A percentile compares a stretch with the other conserved stretches of the same genome.
Conservation (phyloP, 805 yeast species). For the Wickerhamomyces bisporus region DNA sequence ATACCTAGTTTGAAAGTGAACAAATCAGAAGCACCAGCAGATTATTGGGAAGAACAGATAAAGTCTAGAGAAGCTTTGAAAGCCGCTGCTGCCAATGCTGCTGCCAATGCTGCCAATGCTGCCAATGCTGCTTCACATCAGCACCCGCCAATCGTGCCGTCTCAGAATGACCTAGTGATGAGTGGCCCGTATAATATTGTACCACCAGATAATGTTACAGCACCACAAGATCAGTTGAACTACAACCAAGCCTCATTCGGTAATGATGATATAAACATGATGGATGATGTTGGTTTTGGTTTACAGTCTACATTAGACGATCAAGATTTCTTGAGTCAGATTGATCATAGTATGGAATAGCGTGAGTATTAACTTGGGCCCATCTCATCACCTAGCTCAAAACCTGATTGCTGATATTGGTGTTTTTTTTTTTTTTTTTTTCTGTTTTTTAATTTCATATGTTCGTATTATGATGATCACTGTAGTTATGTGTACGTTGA, state of each 20-base stretch:
- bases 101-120: too few relatives aligned
- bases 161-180: slow-evolving; percentile 1
- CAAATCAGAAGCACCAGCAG: slow-evolving; percentile 18
- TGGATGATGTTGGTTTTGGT: slow-evolving; percentile 30
- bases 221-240: slow-evolving; percentile 5
- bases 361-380: too few relatives aligned
- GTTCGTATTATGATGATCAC: too few relatives aligned
- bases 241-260: slow-evolving; percentile 10
- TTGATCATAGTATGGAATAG: slow-evolving; percentile 30
- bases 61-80: slow-evolving; percentile 12
- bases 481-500: too few relatives aligned
- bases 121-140: neutral
- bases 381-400: too few relatives aligned
- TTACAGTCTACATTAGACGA: slow-evolving; percentile 26
- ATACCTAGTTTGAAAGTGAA: slow-evolving; percentile 13
- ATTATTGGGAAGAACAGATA: slow-evolving; percentile 21
- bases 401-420: too few relatives aligned
- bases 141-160: neutral
- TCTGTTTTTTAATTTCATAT: too few relatives aligned
- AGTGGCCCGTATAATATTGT: neutral
- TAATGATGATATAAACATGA: slow-evolving; percentile 20
- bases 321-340: slow-evolving; percentile 31
- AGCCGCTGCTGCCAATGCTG: slow-evolving; percentile 1
- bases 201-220: slow-evolving; percentile 3
- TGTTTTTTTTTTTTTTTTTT: too few relatives aligned